phyloP scores from a whole-genome alignment of 2,329 filamentous ascomycete genomes.

The Penicillium sp. region DNA sequence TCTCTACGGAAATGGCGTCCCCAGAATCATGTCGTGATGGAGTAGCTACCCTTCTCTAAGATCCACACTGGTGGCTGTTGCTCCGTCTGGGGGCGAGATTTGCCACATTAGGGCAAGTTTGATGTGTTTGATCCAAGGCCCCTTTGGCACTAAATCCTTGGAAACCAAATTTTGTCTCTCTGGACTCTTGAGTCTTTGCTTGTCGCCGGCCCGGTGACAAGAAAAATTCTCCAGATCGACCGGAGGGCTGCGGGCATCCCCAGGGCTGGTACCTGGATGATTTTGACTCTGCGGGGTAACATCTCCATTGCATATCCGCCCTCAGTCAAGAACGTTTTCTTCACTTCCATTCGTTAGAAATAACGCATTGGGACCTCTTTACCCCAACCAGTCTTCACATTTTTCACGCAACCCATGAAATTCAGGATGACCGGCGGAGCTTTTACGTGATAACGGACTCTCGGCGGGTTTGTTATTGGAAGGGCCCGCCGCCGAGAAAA shows the following conservation, averaged over 20 bases:
- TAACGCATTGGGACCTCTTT: conserved; percentile 2
- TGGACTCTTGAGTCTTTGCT: too few species aligned
- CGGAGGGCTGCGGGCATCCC: conserved; percentile 11
- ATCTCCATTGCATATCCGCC: not conserved
- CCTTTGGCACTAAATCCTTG: not conserved
- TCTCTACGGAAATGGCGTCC: not conserved
- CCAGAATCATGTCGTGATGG: conserved; percentile 9
- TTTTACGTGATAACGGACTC: conserved; percentile 24
- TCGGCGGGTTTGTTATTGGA: conserved; percentile 24
- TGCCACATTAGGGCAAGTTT: conserved; percentile 10
- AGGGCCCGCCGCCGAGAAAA: conserved; percentile 17
- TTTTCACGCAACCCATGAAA: conserved; percentile 4
- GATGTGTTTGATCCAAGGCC: not conserved
- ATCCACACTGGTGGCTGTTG: not conserved
- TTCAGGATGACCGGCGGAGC: conserved; percentile 6
- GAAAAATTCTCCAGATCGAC: conserved; percentile 2
- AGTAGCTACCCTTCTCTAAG: conserved; percentile 9
- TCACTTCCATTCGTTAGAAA: conserved; percentile 7
- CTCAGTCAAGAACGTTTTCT: conserved; percentile 15
- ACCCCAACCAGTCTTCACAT: conserved; percentile 1
- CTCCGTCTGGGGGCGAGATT: conserved; percentile 20
- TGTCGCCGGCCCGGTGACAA: conserved; percentile 19
- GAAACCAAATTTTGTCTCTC: not conserved
- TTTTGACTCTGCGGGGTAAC: conserved; percentile 23
- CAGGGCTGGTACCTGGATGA: conserved; percentile 24